These are phyloP conservation scores for Lophiotrema nucula DNA, from an alignment of 495 filamentous ascomycete species.

Conservation along the genomic window DNA sequence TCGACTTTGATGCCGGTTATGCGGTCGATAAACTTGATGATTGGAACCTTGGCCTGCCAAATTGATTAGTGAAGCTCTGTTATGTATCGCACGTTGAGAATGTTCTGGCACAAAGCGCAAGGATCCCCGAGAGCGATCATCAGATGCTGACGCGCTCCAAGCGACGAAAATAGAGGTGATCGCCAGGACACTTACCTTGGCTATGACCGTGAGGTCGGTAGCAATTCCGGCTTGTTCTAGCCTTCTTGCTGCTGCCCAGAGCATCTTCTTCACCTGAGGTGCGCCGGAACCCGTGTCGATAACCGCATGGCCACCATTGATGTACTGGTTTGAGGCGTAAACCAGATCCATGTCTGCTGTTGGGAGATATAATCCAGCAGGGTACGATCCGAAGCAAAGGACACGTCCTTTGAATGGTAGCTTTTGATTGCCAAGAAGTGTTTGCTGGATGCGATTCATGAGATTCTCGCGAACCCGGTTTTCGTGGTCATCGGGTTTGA, in stretches of 20 bases:
- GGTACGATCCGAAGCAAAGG: slow-evolving; percentile 83
- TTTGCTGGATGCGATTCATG: slow-evolving; percentile 58
- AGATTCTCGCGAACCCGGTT: slow-evolving; percentile 68
- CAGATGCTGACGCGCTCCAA: too few species aligned
- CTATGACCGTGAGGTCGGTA: slow-evolving; percentile 59
- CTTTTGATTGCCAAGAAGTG: slow-evolving; percentile 51
- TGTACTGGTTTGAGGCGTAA: slow-evolving; percentile 66
- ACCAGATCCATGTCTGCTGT: slow-evolving; percentile 93
- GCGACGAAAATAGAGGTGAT: too few species aligned
- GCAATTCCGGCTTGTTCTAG: slow-evolving; percentile 52
- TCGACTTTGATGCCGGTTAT: slow-evolving; percentile 76
- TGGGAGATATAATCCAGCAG: slow-evolving; percentile 84
- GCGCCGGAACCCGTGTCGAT: background rate
- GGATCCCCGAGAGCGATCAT: too few species aligned
- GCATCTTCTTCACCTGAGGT: slow-evolving; percentile 21
- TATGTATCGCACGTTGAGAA: too few species aligned
- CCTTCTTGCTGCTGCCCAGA: slow-evolving; percentile 50
- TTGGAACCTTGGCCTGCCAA: slow-evolving; percentile 71
- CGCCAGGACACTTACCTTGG: too few species aligned
- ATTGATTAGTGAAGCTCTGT: too few species aligned
- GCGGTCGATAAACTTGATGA: slow-evolving; percentile 84
- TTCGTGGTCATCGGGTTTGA: slow-evolving; percentile 75
- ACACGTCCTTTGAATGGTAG: slow-evolving; percentile 48
- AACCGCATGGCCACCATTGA: slow-evolving; percentile 37
- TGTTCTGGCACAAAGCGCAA: too few species aligned